phyloP scores from a whole-genome alignment of 2,329 filamentous ascomycete species.

The Bretziella fagacearum region DNA sequence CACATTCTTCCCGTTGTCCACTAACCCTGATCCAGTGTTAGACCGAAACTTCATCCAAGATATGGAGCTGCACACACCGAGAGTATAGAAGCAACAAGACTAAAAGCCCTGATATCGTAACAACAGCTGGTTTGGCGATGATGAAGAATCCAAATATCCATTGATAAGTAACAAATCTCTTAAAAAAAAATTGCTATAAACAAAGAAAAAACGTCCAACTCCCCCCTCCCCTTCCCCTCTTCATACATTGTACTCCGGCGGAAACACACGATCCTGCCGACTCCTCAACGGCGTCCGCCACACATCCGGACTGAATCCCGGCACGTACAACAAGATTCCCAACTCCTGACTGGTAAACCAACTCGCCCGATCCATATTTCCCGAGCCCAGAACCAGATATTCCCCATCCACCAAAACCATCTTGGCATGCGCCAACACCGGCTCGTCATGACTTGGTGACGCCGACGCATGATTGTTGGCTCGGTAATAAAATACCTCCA shows the following conservation, averaged over 20 bases:
- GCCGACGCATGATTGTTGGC: conserved; percentile 21
- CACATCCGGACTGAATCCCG: conserved; percentile 23
- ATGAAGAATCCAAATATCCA: too few species aligned
- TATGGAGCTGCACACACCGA: too few species aligned
- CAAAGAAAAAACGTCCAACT: too few species aligned
- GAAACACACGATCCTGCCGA: conserved; percentile 18
- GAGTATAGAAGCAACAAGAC: too few species aligned
- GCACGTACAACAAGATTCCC: conserved; percentile 43
- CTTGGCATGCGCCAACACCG: conserved; percentile 62
- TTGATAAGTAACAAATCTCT: too few species aligned
- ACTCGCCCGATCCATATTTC: conserved; percentile 70
- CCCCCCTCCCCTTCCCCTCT: background rate
- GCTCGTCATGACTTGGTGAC: conserved; percentile 30
- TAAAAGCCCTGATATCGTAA: too few species aligned
- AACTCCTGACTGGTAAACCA: conserved; percentile 80
- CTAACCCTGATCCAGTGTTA: too few species aligned
- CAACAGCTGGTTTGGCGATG: too few species aligned
- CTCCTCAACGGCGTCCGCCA: conserved; percentile 26
- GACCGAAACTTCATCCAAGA: too few species aligned
- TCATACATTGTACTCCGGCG: background rate
- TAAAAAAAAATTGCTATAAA: too few species aligned
- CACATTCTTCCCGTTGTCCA: too few species aligned
- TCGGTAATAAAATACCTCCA: conserved; percentile 44
- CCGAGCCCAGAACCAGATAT: conserved; percentile 55
- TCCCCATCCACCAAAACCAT: conserved; percentile 54